Conservation (phyloP, 2,329 filamentous ascomycete genomes). For the Nothophaeocryptopus gaeumannii region DNA sequence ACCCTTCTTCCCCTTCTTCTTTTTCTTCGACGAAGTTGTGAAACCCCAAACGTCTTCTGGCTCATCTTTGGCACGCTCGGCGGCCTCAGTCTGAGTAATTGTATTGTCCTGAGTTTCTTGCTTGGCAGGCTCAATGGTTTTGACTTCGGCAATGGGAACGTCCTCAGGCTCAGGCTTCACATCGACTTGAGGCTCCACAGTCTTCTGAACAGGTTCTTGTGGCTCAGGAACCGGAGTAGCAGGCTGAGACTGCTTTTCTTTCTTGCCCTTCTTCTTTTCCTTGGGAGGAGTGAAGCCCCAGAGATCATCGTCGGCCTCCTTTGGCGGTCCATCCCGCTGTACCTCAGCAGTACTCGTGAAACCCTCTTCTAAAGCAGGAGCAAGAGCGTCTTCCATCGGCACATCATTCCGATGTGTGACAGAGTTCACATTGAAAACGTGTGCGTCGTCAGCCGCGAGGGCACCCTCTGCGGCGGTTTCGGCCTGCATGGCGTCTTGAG, state of each 20-base stretch:
- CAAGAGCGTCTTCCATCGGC: too few species aligned
- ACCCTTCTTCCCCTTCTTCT: conserved; percentile 43
- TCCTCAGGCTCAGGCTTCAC: background rate
- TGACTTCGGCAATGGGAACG: background rate
- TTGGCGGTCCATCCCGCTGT: too few species aligned
- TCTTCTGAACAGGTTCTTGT: background rate
- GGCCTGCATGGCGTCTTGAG: too few species aligned
- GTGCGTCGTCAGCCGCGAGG: too few species aligned
- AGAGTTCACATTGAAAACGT: too few species aligned
- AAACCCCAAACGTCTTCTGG: background rate
- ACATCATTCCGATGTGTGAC: too few species aligned
- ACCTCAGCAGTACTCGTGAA: too few species aligned
- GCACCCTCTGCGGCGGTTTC: too few species aligned
- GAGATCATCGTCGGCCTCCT: background rate
- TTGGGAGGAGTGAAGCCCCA: conserved; percentile 7
- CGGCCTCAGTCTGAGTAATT: too few species aligned
- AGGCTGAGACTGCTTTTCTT: conserved; percentile 36
- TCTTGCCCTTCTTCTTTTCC: conserved; percentile 39
- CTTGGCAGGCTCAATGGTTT: too few species aligned
- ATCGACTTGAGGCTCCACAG: background rate
- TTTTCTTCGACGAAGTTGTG: conserved; percentile 12
- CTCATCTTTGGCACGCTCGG: background rate
- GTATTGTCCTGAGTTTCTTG: background rate
- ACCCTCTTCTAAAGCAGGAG: too few species aligned
- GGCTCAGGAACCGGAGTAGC: background rate